phyloP scores from a whole-genome alignment of 2,329 filamentous ascomycete species.

The Akanthomyces lecanii region DNA sequence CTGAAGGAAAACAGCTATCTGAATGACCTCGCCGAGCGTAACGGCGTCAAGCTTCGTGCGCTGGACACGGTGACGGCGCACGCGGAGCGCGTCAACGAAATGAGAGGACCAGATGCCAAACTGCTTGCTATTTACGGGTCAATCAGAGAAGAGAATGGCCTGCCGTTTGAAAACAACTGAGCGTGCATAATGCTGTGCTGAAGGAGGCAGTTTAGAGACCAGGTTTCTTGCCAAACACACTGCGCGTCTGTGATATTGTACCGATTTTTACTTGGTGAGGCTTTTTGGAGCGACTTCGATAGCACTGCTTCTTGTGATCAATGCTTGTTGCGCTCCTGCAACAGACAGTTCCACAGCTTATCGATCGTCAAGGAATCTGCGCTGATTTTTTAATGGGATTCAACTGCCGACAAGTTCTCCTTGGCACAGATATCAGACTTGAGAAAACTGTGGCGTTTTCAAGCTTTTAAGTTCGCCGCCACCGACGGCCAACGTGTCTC shows the following conservation, averaged over 20 bases:
- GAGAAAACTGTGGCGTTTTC: not conserved
- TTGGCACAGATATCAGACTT: not conserved
- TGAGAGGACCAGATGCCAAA: conserved; percentile 3
- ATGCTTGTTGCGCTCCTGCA: not conserved
- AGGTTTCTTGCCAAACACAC: no score
- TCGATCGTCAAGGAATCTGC: not conserved
- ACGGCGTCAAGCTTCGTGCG: not conserved
- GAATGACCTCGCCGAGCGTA: not conserved
- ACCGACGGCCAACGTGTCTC: not conserved
- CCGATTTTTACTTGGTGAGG: no score
- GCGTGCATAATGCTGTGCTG: not conserved
- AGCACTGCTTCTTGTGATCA: no score
- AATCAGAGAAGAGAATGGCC: conserved; percentile 3
- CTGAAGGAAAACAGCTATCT: conserved; percentile 9
- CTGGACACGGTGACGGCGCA: conserved; percentile 3
- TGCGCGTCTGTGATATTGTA: no score
- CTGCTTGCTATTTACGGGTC: conserved; percentile 5
- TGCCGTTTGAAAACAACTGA: not conserved
- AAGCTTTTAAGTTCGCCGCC: not conserved
- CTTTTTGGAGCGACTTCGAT: no score
- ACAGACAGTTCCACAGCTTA: not conserved
- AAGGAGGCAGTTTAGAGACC: not conserved
- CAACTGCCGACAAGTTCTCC: not conserved
- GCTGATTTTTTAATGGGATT: not conserved
- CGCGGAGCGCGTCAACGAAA: not conserved